These are phyloP conservation scores for Ascocoryne sarcoides DNA, from an alignment of 2,329 filamentous ascomycete genomes.

Conservation along the genomic window DNA sequence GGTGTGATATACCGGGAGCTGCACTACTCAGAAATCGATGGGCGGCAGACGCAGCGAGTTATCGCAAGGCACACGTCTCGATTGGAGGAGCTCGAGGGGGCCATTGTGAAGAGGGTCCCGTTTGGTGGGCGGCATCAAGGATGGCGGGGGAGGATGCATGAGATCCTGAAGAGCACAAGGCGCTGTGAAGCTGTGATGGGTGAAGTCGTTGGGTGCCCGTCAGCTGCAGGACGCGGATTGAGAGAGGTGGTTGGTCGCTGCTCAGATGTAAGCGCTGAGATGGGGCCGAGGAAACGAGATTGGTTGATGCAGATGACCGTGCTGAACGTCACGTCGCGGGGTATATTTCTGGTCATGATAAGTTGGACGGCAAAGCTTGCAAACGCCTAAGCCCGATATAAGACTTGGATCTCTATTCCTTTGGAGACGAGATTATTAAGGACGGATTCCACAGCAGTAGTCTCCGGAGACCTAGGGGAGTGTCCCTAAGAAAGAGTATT, in stretches of 20 bases:
- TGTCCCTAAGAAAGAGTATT: no score
- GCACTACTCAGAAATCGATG: background rate
- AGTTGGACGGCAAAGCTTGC: no score
- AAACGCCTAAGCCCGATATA: no score
- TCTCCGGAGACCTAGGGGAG: no score
- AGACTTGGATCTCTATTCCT: no score
- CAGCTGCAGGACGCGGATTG: background rate
- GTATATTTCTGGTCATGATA: no score
- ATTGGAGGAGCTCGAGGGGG: conserved; percentile 1
- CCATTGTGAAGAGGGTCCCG: conserved; percentile 6
- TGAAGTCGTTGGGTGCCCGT: background rate
- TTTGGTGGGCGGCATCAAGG: background rate
- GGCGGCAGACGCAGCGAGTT: conserved; percentile 6
- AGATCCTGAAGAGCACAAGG: conserved; percentile 16
- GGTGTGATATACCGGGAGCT: conserved; percentile 19
- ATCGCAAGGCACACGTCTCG: conserved; percentile 6
- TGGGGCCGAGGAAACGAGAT: no score
- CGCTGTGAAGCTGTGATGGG: conserved; percentile 11
- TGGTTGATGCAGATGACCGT: no score
- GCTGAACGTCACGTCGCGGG: no score
- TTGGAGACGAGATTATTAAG: no score
- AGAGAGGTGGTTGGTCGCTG: background rate
- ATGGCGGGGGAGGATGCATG: conserved; percentile 19
- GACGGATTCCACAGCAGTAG: no score
- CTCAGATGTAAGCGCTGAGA: background rate